Evolutionary conservation across 2,329 filamentous ascomycete genomes (phyloP).

Genomic region (Erysiphe pulchra): DNA sequence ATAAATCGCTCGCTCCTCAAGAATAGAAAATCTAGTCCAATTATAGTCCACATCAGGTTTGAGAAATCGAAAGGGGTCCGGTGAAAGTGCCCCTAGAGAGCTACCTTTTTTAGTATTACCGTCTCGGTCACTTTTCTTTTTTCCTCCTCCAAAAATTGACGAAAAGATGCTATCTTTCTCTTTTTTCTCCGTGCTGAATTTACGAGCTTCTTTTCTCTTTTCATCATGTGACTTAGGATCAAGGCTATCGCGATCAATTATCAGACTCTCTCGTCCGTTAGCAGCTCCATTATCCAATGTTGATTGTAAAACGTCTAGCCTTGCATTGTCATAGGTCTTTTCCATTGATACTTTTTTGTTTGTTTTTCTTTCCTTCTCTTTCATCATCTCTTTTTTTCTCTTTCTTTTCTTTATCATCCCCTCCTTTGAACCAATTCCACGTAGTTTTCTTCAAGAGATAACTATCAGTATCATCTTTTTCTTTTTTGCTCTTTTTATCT

Average conservation of each 20-base stretch:
- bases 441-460: slow-evolving; percentile 44
- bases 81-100: slow-evolving; percentile 47
- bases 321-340: slow-evolving; percentile 47
- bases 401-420: slow-evolving; percentile 50
- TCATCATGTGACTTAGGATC: slow-evolving; percentile 55
- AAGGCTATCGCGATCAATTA: slow-evolving; percentile 53
- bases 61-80: slow-evolving; percentile 51
- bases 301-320: slow-evolving; percentile 65
- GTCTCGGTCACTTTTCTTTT: slow-evolving; percentile 66
- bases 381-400: slow-evolving; percentile 35
- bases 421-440: slow-evolving; percentile 61
- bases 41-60: slow-evolving; percentile 83
- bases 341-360: slow-evolving; percentile 36
- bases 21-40: slow-evolving; percentile 83
- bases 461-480: slow-evolving; percentile 35
- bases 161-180: slow-evolving; percentile 89
- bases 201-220: slow-evolving; percentile 51
- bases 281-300: slow-evolving; percentile 46
- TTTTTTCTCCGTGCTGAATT: slow-evolving; percentile 58
- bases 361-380: slow-evolving; percentile 32
- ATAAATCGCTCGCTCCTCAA: slow-evolving; percentile 93
- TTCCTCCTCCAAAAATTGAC: slow-evolving; percentile 67
- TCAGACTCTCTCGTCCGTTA: slow-evolving; percentile 55
- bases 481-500: slow-evolving; percentile 54
- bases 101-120: slow-evolving; percentile 46